These are phyloP conservation scores for Cyanidioschyzon merolae DNA, from an alignment of 23 red algal species.

Conservation along the genomic window DNA sequence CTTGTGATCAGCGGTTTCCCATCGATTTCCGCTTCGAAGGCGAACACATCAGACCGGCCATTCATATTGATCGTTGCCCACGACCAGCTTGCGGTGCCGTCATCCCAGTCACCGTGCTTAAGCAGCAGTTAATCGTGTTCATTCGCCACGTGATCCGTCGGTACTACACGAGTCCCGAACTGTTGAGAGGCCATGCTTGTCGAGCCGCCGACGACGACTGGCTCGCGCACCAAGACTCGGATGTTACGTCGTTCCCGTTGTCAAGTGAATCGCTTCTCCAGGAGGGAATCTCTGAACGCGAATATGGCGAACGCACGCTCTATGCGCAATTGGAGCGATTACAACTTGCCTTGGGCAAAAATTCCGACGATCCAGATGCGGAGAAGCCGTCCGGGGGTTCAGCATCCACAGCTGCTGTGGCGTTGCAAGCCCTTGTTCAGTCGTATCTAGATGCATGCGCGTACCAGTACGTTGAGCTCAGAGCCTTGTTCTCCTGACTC, in stretches of 20 bases:
- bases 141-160: background rate
- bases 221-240: too few relatives aligned
- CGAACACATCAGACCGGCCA: background rate
- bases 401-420: background rate
- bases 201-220: too few relatives aligned
- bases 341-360: background rate
- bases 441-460: background rate
- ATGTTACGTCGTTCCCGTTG: too few relatives aligned
- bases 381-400: background rate
- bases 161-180: background rate
- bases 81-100: background rate
- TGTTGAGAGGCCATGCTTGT: background rate
- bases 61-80: background rate
- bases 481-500: background rate
- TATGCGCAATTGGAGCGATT: conserved; percentile 14
- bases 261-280: too few relatives aligned
- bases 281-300: background rate
- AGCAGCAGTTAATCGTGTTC: background rate
- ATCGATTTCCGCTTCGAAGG: background rate
- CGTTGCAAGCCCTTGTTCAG: background rate
- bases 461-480: background rate
- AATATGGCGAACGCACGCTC: conserved; percentile 9
- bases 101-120: background rate
- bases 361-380: background rate
- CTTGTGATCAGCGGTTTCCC: background rate